These are phyloP conservation scores for Carnegiea gigantea DNA, from an alignment of 179 eudicot genomes.

Conservation along the genomic window DNA sequence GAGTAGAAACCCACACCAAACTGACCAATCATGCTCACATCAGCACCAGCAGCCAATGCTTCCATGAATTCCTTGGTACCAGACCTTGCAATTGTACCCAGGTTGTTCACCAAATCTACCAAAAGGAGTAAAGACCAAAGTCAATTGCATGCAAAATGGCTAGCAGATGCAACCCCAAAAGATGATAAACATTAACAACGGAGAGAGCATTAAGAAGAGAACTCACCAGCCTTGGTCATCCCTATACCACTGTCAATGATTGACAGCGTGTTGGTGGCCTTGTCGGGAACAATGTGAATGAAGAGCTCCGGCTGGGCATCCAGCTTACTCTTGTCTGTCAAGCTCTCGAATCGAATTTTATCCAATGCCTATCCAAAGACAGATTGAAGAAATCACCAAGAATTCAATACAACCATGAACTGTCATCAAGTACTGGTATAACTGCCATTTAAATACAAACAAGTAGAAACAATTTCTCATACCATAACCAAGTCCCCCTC, in stretches of 20 bases:
- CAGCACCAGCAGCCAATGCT: slow-evolving; percentile 73
- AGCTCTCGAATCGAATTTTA: slow-evolving; percentile 56
- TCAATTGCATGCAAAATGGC: not conserved
- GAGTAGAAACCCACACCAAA: slow-evolving; percentile 77
- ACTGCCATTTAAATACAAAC: not conserved
- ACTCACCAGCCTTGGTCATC: slow-evolving; percentile 63
- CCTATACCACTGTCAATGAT: slow-evolving; percentile 63
- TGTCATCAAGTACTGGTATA: no score
- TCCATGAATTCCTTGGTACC: slow-evolving; percentile 76
- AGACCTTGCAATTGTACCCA: slow-evolving; percentile 68
- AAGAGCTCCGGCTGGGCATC: slow-evolving; percentile 66
- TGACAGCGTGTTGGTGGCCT: slow-evolving; percentile 47
- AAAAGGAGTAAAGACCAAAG: not conserved
- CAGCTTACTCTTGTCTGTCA: slow-evolving; percentile 66
- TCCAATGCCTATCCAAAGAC: slow-evolving; percentile 43
- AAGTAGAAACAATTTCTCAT: not conserved
- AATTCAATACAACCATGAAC: no score
- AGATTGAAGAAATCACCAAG: no score
- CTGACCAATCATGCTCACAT: slow-evolving; percentile 75
- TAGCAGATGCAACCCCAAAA: no score
- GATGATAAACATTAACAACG: not conserved
- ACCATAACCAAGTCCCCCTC: not conserved
- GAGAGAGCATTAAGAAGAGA: not conserved
- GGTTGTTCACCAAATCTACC: slow-evolving; percentile 68
- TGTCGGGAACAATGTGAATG: slow-evolving; percentile 59